Conservation (phyloP, 495 filamentous ascomycete genomes). For the Chlorociboria aeruginascens region DNA sequence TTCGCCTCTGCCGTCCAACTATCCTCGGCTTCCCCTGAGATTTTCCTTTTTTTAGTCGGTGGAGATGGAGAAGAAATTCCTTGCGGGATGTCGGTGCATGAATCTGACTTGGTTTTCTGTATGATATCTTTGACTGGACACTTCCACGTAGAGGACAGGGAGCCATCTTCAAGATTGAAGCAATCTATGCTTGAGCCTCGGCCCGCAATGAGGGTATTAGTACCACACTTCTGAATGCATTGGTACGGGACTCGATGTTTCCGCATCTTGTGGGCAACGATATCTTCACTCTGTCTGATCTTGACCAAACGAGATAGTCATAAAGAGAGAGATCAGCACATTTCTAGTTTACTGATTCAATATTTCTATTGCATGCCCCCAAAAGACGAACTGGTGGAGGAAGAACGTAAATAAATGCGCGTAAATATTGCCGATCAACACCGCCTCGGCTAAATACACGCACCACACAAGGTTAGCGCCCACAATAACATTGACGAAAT, state of each 20-base stretch:
- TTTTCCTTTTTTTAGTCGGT: constrained; percentile 17
- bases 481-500: constrained; percentile 1
- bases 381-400: background rate
- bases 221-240: constrained; percentile 26
- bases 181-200: constrained; percentile 29
- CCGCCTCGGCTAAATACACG: background rate
- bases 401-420: background rate
- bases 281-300: background rate
- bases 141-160: constrained; percentile 29
- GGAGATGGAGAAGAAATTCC: background rate
- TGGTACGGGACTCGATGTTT: constrained; percentile 25
- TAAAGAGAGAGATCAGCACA: no score
- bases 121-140: background rate
- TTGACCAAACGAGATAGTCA: no score
- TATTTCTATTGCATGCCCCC: background rate
- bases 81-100: background rate
- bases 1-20: background rate
- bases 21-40: constrained; percentile 1
- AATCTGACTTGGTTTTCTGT: background rate
- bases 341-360: no score
- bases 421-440: background rate
- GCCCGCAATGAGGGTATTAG: constrained; percentile 27
- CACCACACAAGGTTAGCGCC: constrained; percentile 5
- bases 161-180: constrained; percentile 23
- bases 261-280: background rate